A percentile compares a stretch with the other conserved stretches of the same genome.
Evolutionary conservation across 75 land plant species (phyloP).

Genomic region (Cunninghamia lanceolata): DNA sequence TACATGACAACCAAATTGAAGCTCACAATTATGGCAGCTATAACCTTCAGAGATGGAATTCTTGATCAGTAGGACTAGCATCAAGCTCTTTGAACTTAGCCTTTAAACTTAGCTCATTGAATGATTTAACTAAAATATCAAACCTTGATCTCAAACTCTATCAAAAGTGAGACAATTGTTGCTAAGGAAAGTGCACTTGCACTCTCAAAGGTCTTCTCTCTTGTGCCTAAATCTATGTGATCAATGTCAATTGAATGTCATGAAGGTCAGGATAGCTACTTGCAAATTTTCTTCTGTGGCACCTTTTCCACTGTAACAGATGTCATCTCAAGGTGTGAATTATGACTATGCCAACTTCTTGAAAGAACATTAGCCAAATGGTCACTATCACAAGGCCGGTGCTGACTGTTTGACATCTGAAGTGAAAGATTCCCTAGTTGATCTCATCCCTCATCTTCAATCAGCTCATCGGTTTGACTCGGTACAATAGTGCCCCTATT

Average conservation of each 20-base stretch:
- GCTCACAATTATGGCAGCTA: no score
- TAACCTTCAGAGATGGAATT: no score
- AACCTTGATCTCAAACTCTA: constrained; percentile 87
- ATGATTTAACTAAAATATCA: constrained; percentile 63
- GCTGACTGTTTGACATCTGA: not conserved
- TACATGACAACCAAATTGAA: no score
- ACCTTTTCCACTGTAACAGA: not conserved
- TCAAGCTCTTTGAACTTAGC: constrained; percentile 62
- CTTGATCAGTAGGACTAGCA: not conserved
- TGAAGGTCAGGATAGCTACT: constrained; percentile 38
- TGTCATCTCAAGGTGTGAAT: not conserved
- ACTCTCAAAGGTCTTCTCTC: no score
- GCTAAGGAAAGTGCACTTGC: no score
- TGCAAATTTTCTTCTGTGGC: not conserved
- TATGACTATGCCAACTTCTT: constrained; percentile 42
- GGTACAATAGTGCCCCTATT: constrained; percentile 4
- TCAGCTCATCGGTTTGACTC: constrained; percentile 10
- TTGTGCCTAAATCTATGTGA: no score
- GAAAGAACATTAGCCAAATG: not conserved
- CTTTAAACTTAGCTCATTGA: constrained; percentile 55
- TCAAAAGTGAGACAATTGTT: no score
- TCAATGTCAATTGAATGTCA: no score
- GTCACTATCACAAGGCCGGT: not conserved
- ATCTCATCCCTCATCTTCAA: not conserved
- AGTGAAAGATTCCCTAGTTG: not conserved